Evolutionary conservation across 352 stramenopile genomes (phyloP).

Genomic region (Phytophthora pistaciae): DNA sequence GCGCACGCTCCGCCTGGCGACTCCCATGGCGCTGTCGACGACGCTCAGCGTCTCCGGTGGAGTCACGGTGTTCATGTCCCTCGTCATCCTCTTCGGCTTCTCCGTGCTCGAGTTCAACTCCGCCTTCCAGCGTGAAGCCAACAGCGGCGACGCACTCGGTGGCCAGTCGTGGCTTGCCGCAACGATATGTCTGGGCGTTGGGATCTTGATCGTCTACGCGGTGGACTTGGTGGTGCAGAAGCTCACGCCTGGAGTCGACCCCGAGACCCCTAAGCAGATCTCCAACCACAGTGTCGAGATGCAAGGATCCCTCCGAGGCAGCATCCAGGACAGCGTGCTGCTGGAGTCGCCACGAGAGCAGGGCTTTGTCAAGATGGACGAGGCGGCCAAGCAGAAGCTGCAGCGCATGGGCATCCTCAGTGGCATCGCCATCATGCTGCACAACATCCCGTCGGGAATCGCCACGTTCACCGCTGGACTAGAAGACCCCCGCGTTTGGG

Average conservation of each 20-base stretch:
- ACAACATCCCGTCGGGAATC: conserved; percentile 98
- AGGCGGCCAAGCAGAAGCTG: conserved; percentile 60
- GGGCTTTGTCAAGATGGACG: conserved; percentile 46
- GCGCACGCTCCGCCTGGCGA: conserved; percentile 58
- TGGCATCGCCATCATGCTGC: conserved; percentile 93
- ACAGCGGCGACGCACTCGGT: conserved; percentile 22
- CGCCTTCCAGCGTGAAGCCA: conserved; percentile 41
- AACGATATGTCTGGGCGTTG: conserved; percentile 86
- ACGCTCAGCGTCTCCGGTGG: conserved; percentile 69
- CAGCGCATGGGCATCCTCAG: conserved; percentile 92
- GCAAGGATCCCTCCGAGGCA: conserved; percentile 11
- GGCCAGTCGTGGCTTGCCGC: conserved; percentile 75
- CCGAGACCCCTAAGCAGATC: conserved; percentile 20
- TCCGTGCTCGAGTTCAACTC: conserved; percentile 38
- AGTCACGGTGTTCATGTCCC: conserved; percentile 80
- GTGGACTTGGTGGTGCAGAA: conserved; percentile 59
- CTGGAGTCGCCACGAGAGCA: conserved; percentile 34
- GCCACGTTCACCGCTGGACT: conserved; percentile 95
- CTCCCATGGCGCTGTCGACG: conserved; percentile 57
- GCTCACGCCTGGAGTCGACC: conserved; percentile 38
- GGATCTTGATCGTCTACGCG: conserved; percentile 65
- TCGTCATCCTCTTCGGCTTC: conserved; percentile 71
- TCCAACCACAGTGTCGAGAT: neutral
- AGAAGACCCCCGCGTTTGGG: conserved; percentile 88
- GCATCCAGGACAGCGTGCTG: conserved; percentile 35